phyloP scores from a whole-genome alignment of 257 asterid species.

The Handroanthus guayacan region DNA sequence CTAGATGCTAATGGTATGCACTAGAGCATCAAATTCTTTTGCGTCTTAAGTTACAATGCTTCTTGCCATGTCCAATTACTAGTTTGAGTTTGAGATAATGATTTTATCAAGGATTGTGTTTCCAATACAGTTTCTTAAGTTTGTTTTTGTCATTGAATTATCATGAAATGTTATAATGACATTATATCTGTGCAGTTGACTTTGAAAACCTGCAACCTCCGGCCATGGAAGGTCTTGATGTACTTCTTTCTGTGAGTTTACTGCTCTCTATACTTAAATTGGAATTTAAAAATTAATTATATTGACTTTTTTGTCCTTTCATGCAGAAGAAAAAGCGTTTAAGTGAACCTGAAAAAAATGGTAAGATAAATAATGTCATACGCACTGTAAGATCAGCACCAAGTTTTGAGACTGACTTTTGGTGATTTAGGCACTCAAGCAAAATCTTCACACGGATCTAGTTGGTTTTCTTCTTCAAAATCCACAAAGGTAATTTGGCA shows the following conservation, averaged over 20 bases:
- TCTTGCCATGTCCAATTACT: neutral
- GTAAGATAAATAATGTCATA: conserved; percentile 44
- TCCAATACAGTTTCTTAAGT: neutral
- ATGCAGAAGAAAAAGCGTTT: conserved; percentile 60
- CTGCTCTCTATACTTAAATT: conserved; percentile 22
- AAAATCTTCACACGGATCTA: conserved; percentile 60
- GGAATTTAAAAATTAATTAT: conserved; percentile 7
- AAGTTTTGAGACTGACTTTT: conserved; percentile 30
- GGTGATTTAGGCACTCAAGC: conserved; percentile 47
- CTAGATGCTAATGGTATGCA: conserved; percentile 55
- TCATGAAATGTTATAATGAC: conserved; percentile 14
- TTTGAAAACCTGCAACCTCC: conserved; percentile 75
- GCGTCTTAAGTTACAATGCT: neutral
- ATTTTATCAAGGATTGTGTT: conserved; percentile 2
- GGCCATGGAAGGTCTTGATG: conserved; percentile 76
- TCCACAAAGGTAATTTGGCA: conserved; percentile 59
- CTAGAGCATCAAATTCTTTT: conserved; percentile 2
- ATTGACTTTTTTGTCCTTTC: conserved; percentile 28
- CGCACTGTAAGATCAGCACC: neutral
- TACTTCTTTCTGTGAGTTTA: conserved; percentile 63
- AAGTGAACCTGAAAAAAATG: conserved; percentile 55
- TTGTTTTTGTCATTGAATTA: conserved; percentile 22
- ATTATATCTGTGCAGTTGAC: conserved; percentile 60
- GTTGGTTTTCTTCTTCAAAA: conserved; percentile 74
- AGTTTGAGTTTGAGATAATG: conserved; percentile 4